Evolutionary conservation across 495 filamentous ascomycete species (phyloP), one percentile per base, ranked within the genome.

Genomic region (Massariosphaeria phaeospora): DNA sequence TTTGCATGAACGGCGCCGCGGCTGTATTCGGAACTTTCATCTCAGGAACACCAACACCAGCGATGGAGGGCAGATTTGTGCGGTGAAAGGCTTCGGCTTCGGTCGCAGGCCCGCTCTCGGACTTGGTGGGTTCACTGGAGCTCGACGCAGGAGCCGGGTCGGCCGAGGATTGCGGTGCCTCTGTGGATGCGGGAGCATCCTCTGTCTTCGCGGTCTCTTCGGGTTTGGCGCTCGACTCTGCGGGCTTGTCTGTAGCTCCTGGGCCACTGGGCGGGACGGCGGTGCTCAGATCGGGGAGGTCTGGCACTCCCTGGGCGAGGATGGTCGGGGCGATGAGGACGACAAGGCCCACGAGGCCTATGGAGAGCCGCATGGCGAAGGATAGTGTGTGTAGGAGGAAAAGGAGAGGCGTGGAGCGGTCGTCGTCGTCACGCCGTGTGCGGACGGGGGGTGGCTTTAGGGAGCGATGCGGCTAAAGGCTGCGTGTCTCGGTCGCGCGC

Each of bases 1-100:
- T 84, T 64, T 94, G 88, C 90, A 98, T 96, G 67, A 88, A 98
- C 24, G 94, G 93, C 20, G 93, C 93, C 68, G 84, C 78, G 10
- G 80, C 75, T 1, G 87, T 96, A 10, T 89, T 84, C 3, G 93
- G 93, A 31, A 96, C 82, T 13, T 78, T 78, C 2, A 88, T 73
- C 4, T 81, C 67, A 8, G 85, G 82, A 57, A 73, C 75, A 39
- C 72, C 69, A 57, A 67, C 64, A 25, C 65, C 73, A 4, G 76
- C 68, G 55, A 81, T 67, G 26, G 75, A 76, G 3, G 81, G 79
- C 20, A 79, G 68, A 36, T 44, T 56, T 11, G 63, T 63, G 3
- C 64, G 60, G 27, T 53, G 55, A 51, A 55, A 69, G 50, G 58
- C 52, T 23, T 17, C 27, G 63, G 52, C 18, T 44, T 13, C 3